Base-by-base conservation (phyloP, 805 yeast species). In the Debaryomyces tyrocola region DNA sequence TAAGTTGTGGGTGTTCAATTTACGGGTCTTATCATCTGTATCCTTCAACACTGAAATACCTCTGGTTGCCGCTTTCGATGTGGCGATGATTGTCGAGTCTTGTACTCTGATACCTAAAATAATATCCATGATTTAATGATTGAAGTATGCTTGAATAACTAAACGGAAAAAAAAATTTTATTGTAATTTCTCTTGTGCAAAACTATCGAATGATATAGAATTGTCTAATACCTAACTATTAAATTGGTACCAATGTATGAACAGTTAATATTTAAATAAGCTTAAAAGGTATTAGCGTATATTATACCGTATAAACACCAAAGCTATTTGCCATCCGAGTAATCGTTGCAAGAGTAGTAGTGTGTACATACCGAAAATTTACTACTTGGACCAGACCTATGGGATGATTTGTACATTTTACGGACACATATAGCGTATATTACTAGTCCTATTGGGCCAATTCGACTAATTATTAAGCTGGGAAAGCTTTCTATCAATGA, bases 21-120 rank as follows among this genome's bases (percentile, higher is more conserved):
- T 69, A 54, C 91, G 73, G 8, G 78, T 73, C 51, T 73, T 73
- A 57, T 73, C 77, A 55, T 73, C 77, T 21, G 64, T 60, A 33
- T 62, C 73, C 48, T 73, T 73, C 52, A 73, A 62, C 27, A 73
- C 64, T 20, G 75, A 67, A 44, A 73, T 71, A 14, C 77, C 77
- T 49, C 99, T 80, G 8, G 96, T 88, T 47, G 85, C 88, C 4
- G 97, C 96, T 65, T 86, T 89, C 9, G 97, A 90, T n/a, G 98
- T 88, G 60, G 97, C 96, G 47, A 92, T 69, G 50, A 94, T 77
- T 38, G 92, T 96, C 50, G 83, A 78, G 60, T 90, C 95, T 58
- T 82, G 73, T 29, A 90, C 86, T 60, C 80, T 85, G 57, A 92
- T 85, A 47, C 98, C 98, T 57, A 92, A 74, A 46, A 92, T 74